phyloP scores from a whole-genome alignment of 208 protist species.

The Acanthamoeba lugdunensis region DNA sequence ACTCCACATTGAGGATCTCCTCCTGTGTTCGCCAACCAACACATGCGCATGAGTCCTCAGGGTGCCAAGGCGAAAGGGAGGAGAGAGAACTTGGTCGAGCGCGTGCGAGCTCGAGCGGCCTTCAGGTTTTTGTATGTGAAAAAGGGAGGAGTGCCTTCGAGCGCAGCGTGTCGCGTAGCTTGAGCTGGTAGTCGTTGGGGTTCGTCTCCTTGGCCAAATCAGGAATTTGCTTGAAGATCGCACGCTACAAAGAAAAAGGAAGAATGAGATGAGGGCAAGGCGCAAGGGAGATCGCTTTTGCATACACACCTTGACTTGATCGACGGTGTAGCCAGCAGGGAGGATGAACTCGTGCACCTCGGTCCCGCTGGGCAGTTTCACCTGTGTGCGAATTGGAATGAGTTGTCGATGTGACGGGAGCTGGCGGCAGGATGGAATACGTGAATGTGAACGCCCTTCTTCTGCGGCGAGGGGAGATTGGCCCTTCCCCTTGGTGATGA shows the following conservation, averaged over 20 bases:
- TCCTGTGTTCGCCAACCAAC: not conserved
- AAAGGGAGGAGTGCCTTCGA: constrained; percentile 17
- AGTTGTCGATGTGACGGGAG: not conserved
- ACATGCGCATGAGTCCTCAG: not conserved
- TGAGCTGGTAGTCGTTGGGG: constrained; percentile 72
- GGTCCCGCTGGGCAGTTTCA: constrained; percentile 67
- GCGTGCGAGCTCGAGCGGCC: no score
- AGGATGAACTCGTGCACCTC: constrained; percentile 72
- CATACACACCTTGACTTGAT: constrained; percentile 55
- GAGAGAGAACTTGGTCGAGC: not conserved
- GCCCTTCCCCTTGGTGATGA: not conserved
- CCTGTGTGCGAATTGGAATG: not conserved
- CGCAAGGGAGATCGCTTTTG: no score
- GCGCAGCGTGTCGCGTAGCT: constrained; percentile 45
- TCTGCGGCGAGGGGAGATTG: not conserved
- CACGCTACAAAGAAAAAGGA: not conserved
- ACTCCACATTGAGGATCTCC: constrained; percentile 72
- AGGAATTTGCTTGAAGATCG: constrained; percentile 71
- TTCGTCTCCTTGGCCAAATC: constrained; percentile 50
- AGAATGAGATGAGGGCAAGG: not conserved
- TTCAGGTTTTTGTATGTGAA: no score
- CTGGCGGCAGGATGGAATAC: not conserved
- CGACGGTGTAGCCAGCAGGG: constrained; percentile 58
- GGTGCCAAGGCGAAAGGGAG: no score
- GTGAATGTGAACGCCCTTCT: constrained; percentile 57